Evolutionary conservation across 2,329 filamentous ascomycete genomes (phyloP), one percentile per base, ranked within the genome.

Genomic region (Penicillium sp.): DNA sequence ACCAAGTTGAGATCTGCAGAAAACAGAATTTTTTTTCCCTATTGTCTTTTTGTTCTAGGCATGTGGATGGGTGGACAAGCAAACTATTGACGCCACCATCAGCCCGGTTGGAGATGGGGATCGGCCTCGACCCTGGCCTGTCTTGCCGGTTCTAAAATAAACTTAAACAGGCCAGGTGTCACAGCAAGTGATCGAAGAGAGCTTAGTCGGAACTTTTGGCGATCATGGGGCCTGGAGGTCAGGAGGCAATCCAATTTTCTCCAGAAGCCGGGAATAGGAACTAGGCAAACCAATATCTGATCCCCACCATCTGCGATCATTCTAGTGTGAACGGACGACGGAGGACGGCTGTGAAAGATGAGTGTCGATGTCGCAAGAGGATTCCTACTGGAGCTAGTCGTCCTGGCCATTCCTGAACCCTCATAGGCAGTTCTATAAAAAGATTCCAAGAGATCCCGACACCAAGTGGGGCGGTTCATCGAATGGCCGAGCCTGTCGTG

Each of bases 31-130:
- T 59, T 52, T 49, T 40, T 37, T 55, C 11, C 11, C 4, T 33
- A 22, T 33, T 33, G 6, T 13, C 33, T 13, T 16, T 52, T n/a
- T 35, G 13, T 53, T 42, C 14, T 16, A 14, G 53, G 30, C n/a
- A 7, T 19, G 43, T 55, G 40, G 40, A 25, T 25, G 28, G 19
- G 19, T 46, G 42, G 30, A 38, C n/a, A 28, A 38, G 52, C 52
- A 58, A 64, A 64, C 65, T 67, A 67, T 66, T 53, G 63, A 67
- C 63, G 65, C 65, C 65, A 67, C 65, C 54, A 40, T 53, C 56
- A 59, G 60, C 54, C 57, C 62, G 55, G 52, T 58, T 55, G 63
- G 57, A 61, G 57, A 65, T 61, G 56, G 60, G 26, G 62, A 65
- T 63, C 56, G 60, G 46, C 59, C 55, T 58, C 25, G 49, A 58